Evolutionary conservation across 257 asterid species (phyloP).

Genomic region (Nicotiana attenuata): DNA sequence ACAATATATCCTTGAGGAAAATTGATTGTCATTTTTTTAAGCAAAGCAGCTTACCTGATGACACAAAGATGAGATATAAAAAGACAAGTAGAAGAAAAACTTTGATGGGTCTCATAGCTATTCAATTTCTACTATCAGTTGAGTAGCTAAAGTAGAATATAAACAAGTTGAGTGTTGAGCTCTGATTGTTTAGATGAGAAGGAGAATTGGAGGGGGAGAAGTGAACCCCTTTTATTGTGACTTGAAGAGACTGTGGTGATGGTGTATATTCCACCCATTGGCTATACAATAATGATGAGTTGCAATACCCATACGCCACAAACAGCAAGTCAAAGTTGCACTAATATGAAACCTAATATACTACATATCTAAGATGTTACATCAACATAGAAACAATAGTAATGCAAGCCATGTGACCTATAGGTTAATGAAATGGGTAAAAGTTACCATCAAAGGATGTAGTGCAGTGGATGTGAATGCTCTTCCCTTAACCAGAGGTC

Average conservation of each 20-base stretch:
- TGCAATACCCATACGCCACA: constrained; percentile 45
- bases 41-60: constrained; percentile 33
- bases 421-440: background rate
- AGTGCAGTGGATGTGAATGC: no score
- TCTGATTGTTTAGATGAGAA: constrained; percentile 22
- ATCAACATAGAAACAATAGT: constrained; percentile 6
- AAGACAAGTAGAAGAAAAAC: constrained; percentile 22
- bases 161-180: background rate
- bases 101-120: constrained; percentile 34
- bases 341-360: constrained; percentile 12
- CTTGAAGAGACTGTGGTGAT: constrained; percentile 24
- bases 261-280: constrained; percentile 38
- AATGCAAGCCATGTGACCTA: background rate
- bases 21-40: no score
- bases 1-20: no score
- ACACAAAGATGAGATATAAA: constrained; percentile 32
- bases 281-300: constrained; percentile 49
- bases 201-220: constrained; percentile 13
- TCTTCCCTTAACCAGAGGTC: no score
- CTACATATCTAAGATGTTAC: constrained; percentile 21
- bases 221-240: constrained; percentile 30
- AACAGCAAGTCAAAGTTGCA: constrained; percentile 60
- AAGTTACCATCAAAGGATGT: no score
- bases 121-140: background rate
- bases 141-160: background rate